Base-by-base conservation (phyloP, 2,329 filamentous ascomycete species). In the Hansfordia pulvinata region DNA sequence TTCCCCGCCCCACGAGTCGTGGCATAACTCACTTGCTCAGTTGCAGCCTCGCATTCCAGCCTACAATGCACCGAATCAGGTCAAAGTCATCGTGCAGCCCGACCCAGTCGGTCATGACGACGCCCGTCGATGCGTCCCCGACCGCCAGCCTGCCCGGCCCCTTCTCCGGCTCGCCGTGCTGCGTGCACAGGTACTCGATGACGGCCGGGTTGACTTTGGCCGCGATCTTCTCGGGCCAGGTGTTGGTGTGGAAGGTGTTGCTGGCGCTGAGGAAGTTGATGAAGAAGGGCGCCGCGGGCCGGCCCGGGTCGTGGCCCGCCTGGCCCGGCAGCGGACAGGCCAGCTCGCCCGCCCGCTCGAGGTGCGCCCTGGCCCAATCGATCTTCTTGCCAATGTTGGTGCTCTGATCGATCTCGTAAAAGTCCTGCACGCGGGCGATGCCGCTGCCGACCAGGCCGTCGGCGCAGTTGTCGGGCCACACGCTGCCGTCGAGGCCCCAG, bases 61-160 rank as follows among this genome's bases (percentile, higher is more conserved):
- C 86, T 6, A 96, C 76, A 41, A 94, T 77, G 52, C 82, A 81
- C 36, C 76, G 69, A 19, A 92, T 71, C 29, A 96, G 53, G 55
- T 94, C 85, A 88, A 88, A 98, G 53, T 96, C 80, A 1, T 77
- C 85, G 35, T 76, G 65, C 33, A 75, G 61, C 3, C 90, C 90
- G 26, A 94, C 86, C 82, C 82, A 94, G 52, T 98, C 90, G 34
- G 80, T 90, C 15, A 96, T 78, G 23, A 96, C 75, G 32, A 96
- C 73, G 4, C 90, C 90, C 2, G 86, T 92, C 5, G 73, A 68
- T 16, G 79, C 85, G 43, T 84, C 75, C 2, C 78, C 75, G 18
- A 75, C 58, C 23, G 60, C 55, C 26, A 68, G 48, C 33, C 59
- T 51, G 9, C 52, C 52, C 5, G 62, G 58, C 0, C 66, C 67